Evolutionary conservation across 805 yeast species (phyloP).

Genomic region (Wickerhamomyces chambardii): DNA sequence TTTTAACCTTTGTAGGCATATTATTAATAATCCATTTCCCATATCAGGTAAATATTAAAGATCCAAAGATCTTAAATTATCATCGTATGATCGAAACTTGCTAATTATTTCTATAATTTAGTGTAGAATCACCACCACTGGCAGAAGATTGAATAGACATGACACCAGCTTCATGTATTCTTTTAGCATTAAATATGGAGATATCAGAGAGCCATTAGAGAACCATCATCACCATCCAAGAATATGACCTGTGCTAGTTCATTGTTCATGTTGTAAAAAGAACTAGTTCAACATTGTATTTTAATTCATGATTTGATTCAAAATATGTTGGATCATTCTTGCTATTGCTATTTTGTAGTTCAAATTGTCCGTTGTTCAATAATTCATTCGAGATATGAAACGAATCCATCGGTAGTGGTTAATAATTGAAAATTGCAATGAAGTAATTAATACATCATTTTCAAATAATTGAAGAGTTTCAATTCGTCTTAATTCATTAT

Average conservation of each 20-base stretch:
- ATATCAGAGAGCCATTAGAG: conserved; percentile 52
- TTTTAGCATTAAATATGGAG: conserved; percentile 26
- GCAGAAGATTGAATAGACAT: conserved; percentile 63
- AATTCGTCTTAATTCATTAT: conserved; percentile 13
- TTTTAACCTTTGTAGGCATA: conserved; percentile 36
- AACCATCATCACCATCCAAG: conserved; percentile 89
- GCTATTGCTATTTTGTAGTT: conserved; percentile 20
- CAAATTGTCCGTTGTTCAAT: too few species aligned
- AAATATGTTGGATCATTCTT: conserved; percentile 14
- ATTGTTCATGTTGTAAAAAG: conserved; percentile 45
- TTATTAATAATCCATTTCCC: conserved; percentile 36
- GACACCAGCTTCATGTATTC: conserved; percentile 87
- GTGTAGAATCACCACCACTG: conserved; percentile 4
- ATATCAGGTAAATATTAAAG: conserved; percentile 40
- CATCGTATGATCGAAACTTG: conserved; percentile 71
- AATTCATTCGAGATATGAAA: too few species aligned
- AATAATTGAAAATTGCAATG: conserved; percentile 48
- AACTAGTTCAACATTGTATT: conserved; percentile 90
- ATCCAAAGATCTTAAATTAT: conserved; percentile 60
- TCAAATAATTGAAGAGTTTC: conserved; percentile 39
- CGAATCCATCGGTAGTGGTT: conserved; percentile 64
- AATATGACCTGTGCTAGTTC: conserved; percentile 52
- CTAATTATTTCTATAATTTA: conserved; percentile 25
- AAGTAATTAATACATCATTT: conserved; percentile 45
- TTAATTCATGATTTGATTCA: conserved; percentile 44